These are phyloP conservation scores for Wickerhamiella cacticola DNA, from an alignment of 805 yeast species.

Conservation along the genomic window DNA sequence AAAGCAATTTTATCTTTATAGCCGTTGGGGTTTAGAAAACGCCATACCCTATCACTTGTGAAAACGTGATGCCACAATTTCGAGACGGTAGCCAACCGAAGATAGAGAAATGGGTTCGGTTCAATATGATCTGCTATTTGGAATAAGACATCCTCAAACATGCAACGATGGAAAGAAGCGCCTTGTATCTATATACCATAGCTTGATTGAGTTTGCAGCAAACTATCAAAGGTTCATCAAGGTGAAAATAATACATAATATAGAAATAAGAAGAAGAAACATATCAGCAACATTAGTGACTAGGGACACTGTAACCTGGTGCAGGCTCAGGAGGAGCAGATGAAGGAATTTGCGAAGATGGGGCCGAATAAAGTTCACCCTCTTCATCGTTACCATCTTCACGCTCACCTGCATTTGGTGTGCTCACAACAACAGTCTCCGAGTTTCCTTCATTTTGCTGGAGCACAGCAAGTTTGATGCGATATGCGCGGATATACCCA, in stretches of 20 bases:
- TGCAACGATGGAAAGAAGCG: background rate
- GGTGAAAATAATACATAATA: too few species aligned
- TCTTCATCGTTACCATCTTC: background rate
- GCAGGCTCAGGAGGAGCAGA: background rate
- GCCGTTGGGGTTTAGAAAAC: background rate
- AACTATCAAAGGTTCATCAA: constrained; percentile 1
- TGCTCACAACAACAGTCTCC: background rate
- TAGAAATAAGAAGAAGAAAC: too few species aligned
- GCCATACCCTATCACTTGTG: constrained; percentile 3
- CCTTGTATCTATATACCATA: background rate
- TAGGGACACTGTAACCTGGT: background rate
- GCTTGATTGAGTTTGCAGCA: background rate
- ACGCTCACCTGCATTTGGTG: background rate
- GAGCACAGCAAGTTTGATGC: constrained; percentile 7
- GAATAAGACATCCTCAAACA: background rate
- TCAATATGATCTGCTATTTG: background rate
- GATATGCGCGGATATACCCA: constrained; percentile 6
- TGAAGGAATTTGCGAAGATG: background rate
- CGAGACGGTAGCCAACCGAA: background rate
- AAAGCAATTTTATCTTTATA: background rate
- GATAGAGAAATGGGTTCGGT: background rate
- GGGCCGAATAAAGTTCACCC: background rate
- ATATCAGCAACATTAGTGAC: background rate
- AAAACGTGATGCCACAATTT: background rate
- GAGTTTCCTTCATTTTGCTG: background rate